Evolutionary conservation across 257 asterid genomes (phyloP).

Genomic region (Thymus mandschuricus): DNA sequence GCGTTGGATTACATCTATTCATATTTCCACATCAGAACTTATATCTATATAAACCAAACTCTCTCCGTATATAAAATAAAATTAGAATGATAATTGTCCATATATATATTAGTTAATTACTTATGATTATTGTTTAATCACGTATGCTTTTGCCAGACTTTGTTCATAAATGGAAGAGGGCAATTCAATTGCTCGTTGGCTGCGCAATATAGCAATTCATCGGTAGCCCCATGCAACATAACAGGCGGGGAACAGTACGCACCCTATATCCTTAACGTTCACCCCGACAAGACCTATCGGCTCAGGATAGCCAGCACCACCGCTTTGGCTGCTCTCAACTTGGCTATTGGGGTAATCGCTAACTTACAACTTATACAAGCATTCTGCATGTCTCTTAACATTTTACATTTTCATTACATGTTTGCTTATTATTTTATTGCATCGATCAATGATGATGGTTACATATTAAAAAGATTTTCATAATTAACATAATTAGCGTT

Average conservation of each 20-base stretch:
- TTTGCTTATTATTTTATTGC: too few species aligned
- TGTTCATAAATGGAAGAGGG: constrained; percentile 87
- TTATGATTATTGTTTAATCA: too few species aligned
- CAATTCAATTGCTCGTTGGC: constrained; percentile 82
- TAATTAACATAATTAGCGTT: too few species aligned
- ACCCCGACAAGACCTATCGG: constrained; percentile 76
- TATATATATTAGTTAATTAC: neutral
- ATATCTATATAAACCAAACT: too few species aligned
- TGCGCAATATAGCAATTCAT: constrained; percentile 45
- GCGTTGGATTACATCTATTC: constrained; percentile 57
- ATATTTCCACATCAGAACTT: too few species aligned
- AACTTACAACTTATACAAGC: too few species aligned
- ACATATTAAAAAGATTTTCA: too few species aligned
- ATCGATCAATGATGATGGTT: too few species aligned
- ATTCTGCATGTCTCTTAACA: too few species aligned
- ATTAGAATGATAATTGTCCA: neutral
- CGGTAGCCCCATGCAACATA: constrained; percentile 47
- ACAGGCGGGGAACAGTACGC: constrained; percentile 73
- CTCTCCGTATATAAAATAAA: too few species aligned
- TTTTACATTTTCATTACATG: too few species aligned
- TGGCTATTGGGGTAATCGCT: constrained; percentile 68
- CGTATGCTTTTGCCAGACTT: constrained; percentile 31
- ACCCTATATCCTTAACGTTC: constrained; percentile 63
- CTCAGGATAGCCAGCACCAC: constrained; percentile 83
- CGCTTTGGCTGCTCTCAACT: constrained; percentile 72